phyloP scores from a whole-genome alignment of 1,139 yeast genomes.

The Suhomyces bokatorum region DNA sequence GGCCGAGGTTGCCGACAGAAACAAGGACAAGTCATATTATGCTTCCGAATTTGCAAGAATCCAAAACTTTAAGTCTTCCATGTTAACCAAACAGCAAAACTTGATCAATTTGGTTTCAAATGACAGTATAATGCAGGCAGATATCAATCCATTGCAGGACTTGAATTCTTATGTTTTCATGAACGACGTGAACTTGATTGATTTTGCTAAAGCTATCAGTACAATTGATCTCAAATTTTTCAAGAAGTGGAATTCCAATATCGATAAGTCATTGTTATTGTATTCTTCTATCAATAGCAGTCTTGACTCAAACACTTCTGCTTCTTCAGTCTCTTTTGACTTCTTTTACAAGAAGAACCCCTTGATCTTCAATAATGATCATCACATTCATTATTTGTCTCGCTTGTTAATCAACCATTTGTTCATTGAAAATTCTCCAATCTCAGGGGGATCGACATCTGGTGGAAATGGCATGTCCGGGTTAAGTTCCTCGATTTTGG shows the following conservation, averaged over 20 bases:
- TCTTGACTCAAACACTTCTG: conserved; percentile 9
- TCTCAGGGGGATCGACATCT: background rate
- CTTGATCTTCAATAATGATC: conserved; percentile 62
- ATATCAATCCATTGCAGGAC: conserved; percentile 32
- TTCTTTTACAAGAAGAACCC: conserved; percentile 46
- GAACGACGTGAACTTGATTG: conserved; percentile 44
- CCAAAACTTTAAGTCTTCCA: conserved; percentile 30
- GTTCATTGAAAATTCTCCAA: conserved; percentile 45
- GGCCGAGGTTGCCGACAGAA: background rate
- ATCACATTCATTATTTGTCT: conserved; percentile 76
- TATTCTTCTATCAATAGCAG: conserved; percentile 29
- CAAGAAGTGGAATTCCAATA: conserved; percentile 72
- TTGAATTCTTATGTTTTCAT: conserved; percentile 41
- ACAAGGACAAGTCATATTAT: background rate
- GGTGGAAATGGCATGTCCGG: background rate
- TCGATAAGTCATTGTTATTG: conserved; percentile 45
- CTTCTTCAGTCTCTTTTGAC: conserved; percentile 22
- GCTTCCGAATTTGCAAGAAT: conserved; percentile 13
- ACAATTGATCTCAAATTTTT: conserved; percentile 58
- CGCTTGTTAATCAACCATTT: conserved; percentile 70
- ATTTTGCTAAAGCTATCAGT: conserved; percentile 57
- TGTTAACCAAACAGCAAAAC: conserved; percentile 39
- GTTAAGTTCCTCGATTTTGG: conserved; percentile 25
- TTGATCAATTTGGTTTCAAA: conserved; percentile 33
- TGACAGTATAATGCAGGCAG: conserved; percentile 13